Evolutionary conservation across 805 yeast genomes (phyloP).

Genomic region (Debaryomyces hansenii): DNA sequence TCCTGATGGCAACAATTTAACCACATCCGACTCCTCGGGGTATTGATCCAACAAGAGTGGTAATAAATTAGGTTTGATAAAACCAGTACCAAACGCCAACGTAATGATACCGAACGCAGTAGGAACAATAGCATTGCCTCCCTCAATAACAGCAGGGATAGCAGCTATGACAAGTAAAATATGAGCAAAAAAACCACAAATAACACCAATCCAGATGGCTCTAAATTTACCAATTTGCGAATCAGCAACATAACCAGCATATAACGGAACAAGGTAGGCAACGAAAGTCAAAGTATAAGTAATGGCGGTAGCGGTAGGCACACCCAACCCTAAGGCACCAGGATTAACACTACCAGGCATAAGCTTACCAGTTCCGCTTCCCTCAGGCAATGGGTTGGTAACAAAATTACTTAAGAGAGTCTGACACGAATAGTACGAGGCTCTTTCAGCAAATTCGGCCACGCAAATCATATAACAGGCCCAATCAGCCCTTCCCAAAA

Average conservation of each 20-base stretch:
- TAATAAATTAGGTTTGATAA: slow-evolving; percentile 53
- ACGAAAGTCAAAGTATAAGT: slow-evolving; percentile 46
- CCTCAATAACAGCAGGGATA: slow-evolving; percentile 37
- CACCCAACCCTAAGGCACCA: slow-evolving; percentile 52
- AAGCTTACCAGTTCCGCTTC: slow-evolving; percentile 43
- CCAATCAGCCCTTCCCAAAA: slow-evolving; percentile 49
- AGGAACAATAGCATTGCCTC: slow-evolving; percentile 41
- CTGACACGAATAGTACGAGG: slow-evolving; percentile 50
- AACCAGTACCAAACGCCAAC: slow-evolving; percentile 50
- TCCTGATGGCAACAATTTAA: slow-evolving; percentile 59
- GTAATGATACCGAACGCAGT: slow-evolving; percentile 41
- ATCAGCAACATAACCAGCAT: slow-evolving; percentile 55
- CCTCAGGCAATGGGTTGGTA: slow-evolving; percentile 49
- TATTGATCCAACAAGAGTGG: slow-evolving; percentile 48
- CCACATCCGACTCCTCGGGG: slow-evolving; percentile 58
- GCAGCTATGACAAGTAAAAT: slow-evolving; percentile 50
- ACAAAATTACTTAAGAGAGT: slow-evolving; percentile 50
- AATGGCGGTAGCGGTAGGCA: slow-evolving; percentile 46
- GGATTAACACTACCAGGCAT: slow-evolving; percentile 36
- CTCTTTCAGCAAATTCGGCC: slow-evolving; percentile 56
- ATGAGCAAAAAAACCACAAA: slow-evolving; percentile 48
- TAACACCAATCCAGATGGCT: slow-evolving; percentile 51
- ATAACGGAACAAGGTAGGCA: slow-evolving; percentile 51
- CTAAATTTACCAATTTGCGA: slow-evolving; percentile 46
- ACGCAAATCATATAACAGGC: slow-evolving; percentile 51